Evolutionary conservation across 2,329 filamentous ascomycete genomes (phyloP), one percentile per base, ranked within the genome.

Genomic region (Nemania bipapillata): DNA sequence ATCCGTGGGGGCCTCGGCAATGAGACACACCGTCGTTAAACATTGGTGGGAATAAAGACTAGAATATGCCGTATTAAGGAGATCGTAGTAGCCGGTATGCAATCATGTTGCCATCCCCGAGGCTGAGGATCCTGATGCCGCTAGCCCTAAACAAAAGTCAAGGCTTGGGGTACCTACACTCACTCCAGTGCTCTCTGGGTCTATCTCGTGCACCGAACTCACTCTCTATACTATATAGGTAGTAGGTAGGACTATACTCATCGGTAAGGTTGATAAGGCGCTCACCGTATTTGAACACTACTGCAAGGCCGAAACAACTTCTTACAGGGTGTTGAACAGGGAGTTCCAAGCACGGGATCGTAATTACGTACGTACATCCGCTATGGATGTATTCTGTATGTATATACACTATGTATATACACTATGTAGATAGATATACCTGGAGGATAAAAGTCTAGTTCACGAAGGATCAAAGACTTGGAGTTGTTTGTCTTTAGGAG

Each of bases 271-370:
- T 52, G 54, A 58, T 58, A 68, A 42, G 54, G 35, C 26, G 50
- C 55, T 64, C 55, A 32, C 60, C 65, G 50, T 37, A 24, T 22
- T 37, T 52, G 50, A 22, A 22, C 53, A 55, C 65, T 67, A 59
- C 59, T 63, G 54, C 65, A 55, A 52, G 32, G 8, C 15, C 60
- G 32, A 65, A 65, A 65, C 56, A 22, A n/a, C 37, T 37, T 24
- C 56, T 35, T 35, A 22, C 55, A 58, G 28, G 64, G 58, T 24
- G 49, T 53, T 49, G 37, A 50, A 52, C 42, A 45, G 24, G 32
- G 53, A 56, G 20, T 47, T 8, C 15, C 12, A 26, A 28, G 37
- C 12, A 49, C 20, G n/a, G 4, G 11, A 45, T 45, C 22, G 26
- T n/a, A 24, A 5, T 37, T 37, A n/a, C n/a, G n/a, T n/a, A n/a